These are phyloP conservation scores for Tilletiaria anomala DNA, from an alignment of 1,284 basidiomycete species.

Conservation along the genomic window DNA sequence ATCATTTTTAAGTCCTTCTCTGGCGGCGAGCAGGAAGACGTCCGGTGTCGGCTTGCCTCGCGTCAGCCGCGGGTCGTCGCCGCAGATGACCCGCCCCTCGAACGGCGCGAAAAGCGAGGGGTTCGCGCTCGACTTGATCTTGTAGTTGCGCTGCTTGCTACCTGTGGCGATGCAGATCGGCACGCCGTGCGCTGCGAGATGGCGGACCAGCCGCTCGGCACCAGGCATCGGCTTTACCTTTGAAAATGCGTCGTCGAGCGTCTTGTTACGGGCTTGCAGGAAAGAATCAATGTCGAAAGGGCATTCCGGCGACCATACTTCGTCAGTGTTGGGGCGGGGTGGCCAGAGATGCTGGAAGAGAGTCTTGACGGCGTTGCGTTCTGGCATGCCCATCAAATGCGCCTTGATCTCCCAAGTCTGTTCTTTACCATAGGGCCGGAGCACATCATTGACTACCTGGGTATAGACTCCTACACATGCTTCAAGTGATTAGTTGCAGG, in stretches of 20 bases:
- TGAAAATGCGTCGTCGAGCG: constrained; percentile 27
- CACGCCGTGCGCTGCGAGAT: constrained; percentile 28
- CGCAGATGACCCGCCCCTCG: constrained; percentile 25
- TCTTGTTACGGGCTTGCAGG: constrained; percentile 24
- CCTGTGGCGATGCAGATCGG: constrained; percentile 38
- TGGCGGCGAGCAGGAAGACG: constrained; percentile 36
- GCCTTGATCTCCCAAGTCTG: constrained; percentile 40
- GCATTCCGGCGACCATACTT: constrained; percentile 19
- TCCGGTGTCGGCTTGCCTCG: constrained; percentile 38
- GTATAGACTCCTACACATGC: constrained; percentile 22
- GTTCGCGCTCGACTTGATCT: constrained; percentile 31
- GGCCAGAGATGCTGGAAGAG: constrained; percentile 33
- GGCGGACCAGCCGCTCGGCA: constrained; percentile 29
- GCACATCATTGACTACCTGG: constrained; percentile 34
- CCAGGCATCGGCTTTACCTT: constrained; percentile 36
- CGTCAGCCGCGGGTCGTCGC: constrained; percentile 26
- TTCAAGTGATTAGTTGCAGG: not conserved
- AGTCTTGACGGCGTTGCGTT: constrained; percentile 28
- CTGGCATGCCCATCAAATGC: constrained; percentile 37
- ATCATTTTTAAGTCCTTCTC: constrained; percentile 27
- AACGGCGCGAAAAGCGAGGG: constrained; percentile 27
- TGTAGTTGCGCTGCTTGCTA: constrained; percentile 30
- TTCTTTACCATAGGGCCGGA: constrained; percentile 36
- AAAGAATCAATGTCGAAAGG: constrained; percentile 35
- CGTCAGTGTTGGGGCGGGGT: constrained; percentile 5